Percentiles rank a stretch among this genome's conserved stretches.
These are phyloP conservation scores for Chaetomiaceae sp. DNA, from an alignment of 2,329 filamentous ascomycete genomes.

Conservation along the genomic window DNA sequence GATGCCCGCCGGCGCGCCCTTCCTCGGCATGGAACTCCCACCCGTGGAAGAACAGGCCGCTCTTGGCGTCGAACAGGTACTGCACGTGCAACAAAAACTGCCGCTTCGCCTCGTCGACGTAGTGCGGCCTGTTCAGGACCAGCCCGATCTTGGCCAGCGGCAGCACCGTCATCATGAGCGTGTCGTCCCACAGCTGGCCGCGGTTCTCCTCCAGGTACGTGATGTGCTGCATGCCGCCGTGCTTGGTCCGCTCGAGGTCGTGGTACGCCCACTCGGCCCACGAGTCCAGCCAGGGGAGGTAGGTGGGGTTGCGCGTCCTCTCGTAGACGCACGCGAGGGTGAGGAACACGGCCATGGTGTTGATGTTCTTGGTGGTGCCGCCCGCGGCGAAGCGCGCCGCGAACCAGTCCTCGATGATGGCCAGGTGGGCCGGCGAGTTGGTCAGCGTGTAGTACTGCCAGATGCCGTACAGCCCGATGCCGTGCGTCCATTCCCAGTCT, in stretches of 20 bases:
- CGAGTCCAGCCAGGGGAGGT: slow-evolving; percentile 71
- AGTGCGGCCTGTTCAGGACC: slow-evolving; percentile 64
- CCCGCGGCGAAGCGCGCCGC: slow-evolving; percentile 62
- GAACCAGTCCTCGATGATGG: slow-evolving; percentile 72
- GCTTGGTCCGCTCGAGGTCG: slow-evolving; percentile 66
- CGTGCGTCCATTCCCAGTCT: slow-evolving; percentile 80
- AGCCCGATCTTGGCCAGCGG: slow-evolving; percentile 76
- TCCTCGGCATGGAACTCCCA: slow-evolving; percentile 64
- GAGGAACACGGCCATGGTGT: slow-evolving; percentile 75
- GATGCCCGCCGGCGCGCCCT: slow-evolving; percentile 47
- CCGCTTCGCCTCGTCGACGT: slow-evolving; percentile 71
- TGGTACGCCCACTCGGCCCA: slow-evolving; percentile 84
- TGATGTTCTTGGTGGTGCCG: slow-evolving; percentile 79
- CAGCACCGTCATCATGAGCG: slow-evolving; percentile 82
- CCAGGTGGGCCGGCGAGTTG: slow-evolving; percentile 54
- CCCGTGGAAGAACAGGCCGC: slow-evolving; percentile 75
- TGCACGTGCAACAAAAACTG: slow-evolving; percentile 76
- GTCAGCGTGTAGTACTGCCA: slow-evolving; percentile 78
- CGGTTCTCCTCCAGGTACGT: slow-evolving; percentile 68
- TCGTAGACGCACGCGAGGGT: slow-evolving; percentile 77
- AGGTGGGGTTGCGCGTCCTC: slow-evolving; percentile 62
- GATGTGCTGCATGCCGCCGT: slow-evolving; percentile 70
- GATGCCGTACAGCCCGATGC: slow-evolving; percentile 73
- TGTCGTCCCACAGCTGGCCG: slow-evolving; percentile 79
- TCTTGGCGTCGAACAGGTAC: slow-evolving; percentile 68